These are phyloP conservation scores for Cercospora sesami DNA, from an alignment of 2,329 filamentous ascomycete genomes.

Conservation along the genomic window DNA sequence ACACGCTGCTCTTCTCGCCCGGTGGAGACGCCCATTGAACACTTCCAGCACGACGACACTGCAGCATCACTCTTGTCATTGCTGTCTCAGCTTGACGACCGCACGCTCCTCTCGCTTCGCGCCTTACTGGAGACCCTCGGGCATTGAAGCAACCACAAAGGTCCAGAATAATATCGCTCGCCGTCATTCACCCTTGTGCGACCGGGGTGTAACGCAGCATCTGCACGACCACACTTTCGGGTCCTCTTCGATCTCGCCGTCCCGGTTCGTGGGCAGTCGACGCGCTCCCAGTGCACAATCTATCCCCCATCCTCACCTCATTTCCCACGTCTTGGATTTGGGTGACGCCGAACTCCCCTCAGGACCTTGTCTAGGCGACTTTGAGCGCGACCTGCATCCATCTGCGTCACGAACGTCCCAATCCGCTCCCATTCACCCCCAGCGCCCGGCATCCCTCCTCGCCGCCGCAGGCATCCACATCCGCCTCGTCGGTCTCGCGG, in stretches of 20 bases:
- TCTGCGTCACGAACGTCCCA: constrained; percentile 42
- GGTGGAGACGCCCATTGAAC: background rate
- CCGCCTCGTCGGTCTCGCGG: constrained; percentile 34
- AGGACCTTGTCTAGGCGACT: constrained; percentile 45
- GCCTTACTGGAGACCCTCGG: constrained; percentile 34
- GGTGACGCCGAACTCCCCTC: constrained; percentile 41
- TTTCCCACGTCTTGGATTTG: constrained; percentile 39
- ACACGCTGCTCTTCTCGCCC: background rate
- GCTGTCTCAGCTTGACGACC: constrained; percentile 14
- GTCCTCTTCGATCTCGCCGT: constrained; percentile 41
- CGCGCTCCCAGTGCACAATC: background rate
- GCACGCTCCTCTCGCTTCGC: constrained; percentile 34
- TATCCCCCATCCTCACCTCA: constrained; percentile 40
- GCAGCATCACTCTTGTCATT: background rate
- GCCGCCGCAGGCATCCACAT: constrained; percentile 29
- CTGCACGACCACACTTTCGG: constrained; percentile 52
- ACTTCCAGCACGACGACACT: constrained; percentile 1
- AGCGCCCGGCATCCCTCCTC: constrained; percentile 27
- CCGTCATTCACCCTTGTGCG: constrained; percentile 32
- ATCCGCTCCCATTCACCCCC: constrained; percentile 29
- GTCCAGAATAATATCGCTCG: constrained; percentile 25
- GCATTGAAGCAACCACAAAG: constrained; percentile 42
- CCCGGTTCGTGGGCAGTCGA: constrained; percentile 36
- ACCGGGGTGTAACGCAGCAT: constrained; percentile 46
- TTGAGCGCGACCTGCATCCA: constrained; percentile 47